Conservation (phyloP, 2,329 filamentous ascomycete genomes). For the Penicillium sp. region DNA sequence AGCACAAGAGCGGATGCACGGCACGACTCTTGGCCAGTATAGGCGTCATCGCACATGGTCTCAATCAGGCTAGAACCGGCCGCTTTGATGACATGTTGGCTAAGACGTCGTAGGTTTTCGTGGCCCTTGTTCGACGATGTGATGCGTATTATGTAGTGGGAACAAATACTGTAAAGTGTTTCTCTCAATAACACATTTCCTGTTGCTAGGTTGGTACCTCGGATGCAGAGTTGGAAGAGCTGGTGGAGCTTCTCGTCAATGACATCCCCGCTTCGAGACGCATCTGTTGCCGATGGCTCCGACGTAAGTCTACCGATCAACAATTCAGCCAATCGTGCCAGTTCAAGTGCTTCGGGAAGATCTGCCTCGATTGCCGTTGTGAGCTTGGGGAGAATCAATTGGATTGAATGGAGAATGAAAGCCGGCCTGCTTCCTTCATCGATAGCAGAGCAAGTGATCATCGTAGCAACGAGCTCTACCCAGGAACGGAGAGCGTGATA, state of each 20-base stretch:
- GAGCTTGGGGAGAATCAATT: slow-evolving; percentile 83
- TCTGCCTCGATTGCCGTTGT: slow-evolving; percentile 72
- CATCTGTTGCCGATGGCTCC: slow-evolving; percentile 39
- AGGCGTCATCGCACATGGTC: slow-evolving; percentile 88
- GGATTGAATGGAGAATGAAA: slow-evolving; percentile 81
- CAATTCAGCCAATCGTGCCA: slow-evolving; percentile 74
- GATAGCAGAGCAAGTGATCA: slow-evolving; percentile 79
- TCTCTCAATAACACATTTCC: slow-evolving; percentile 72
- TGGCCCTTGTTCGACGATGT: slow-evolving; percentile 50
- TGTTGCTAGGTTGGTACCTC: slow-evolving; percentile 72
- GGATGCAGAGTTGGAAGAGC: slow-evolving; percentile 82
- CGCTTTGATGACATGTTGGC: slow-evolving; percentile 69
- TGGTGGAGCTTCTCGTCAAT: slow-evolving; percentile 88
- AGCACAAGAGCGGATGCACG: slow-evolving; percentile 83
- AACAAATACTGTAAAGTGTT: slow-evolving; percentile 88
- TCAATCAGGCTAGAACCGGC: slow-evolving; percentile 81
- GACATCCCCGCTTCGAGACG: slow-evolving; percentile 61
- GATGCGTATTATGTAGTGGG: slow-evolving; percentile 76
- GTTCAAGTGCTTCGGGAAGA: slow-evolving; percentile 68
- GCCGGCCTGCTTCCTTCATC: slow-evolving; percentile 68
- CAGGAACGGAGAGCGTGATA: slow-evolving; percentile 75
- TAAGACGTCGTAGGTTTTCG: slow-evolving; percentile 50
- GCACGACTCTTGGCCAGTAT: slow-evolving; percentile 75
- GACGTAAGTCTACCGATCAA: slow-evolving; percentile 49
- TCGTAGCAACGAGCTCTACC: slow-evolving; percentile 79